phyloP scores from a whole-genome alignment of 164 flowering plant genomes.

The Tetracentron sinense region DNA sequence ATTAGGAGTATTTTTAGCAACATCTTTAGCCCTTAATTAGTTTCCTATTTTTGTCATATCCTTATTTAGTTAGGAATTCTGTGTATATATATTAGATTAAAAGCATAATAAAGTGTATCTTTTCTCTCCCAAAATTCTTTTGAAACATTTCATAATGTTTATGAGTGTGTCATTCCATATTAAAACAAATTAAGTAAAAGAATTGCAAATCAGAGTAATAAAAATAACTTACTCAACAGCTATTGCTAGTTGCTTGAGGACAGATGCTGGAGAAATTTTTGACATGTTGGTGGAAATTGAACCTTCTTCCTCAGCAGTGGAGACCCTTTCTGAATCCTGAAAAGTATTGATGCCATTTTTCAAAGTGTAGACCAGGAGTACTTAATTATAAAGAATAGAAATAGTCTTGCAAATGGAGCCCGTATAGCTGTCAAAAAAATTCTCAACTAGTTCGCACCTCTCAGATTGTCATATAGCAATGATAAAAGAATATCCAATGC shows the following conservation, averaged over 20 bases:
- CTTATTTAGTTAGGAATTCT: too few relatives aligned
- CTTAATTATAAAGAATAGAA: background rate
- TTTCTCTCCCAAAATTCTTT: too few relatives aligned
- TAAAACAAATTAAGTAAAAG: conserved; percentile 1
- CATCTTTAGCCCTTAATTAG: too few relatives aligned
- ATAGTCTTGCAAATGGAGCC: background rate
- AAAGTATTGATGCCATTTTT: conserved; percentile 6
- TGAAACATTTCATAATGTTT: background rate
- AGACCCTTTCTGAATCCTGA: conserved; percentile 43
- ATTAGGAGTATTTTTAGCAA: too few relatives aligned
- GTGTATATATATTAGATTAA: too few relatives aligned
- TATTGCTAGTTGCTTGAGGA: conserved; percentile 62
- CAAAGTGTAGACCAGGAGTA: background rate
- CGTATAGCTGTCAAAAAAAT: background rate
- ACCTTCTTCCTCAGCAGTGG: conserved; percentile 23
- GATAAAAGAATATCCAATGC: background rate
- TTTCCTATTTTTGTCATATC: too few relatives aligned
- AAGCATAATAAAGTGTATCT: too few relatives aligned
- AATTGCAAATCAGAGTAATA: conserved; percentile 4
- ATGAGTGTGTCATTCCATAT: background rate
- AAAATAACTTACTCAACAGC: conserved; percentile 69
- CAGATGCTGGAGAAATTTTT: conserved; percentile 55
- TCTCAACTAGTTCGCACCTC: background rate
- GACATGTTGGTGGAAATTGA: conserved; percentile 21
- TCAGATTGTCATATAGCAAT: background rate